These are phyloP conservation scores for Candida krabiensis DNA, from an alignment of 805 yeast genomes.

Conservation along the genomic window DNA sequence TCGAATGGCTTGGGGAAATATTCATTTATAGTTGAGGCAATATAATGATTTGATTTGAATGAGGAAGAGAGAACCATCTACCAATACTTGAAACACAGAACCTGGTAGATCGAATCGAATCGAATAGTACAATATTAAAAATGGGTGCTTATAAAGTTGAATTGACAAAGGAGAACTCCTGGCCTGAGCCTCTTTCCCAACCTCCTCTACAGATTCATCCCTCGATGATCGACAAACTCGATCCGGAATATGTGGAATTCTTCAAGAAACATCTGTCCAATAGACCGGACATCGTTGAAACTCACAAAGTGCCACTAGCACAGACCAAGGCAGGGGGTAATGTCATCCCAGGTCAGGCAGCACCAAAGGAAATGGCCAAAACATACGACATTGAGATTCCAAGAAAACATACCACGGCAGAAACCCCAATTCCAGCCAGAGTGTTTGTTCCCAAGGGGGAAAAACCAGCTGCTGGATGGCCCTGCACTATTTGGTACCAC, in stretches of 20 bases:
- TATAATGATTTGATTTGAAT: too few relatives aligned
- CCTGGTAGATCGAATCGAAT: slow-evolving; percentile 49
- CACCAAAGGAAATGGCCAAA: slow-evolving; percentile 21
- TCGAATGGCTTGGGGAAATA: too few relatives aligned
- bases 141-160: slow-evolving; percentile 11
- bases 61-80: too few relatives aligned
- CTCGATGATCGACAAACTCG: slow-evolving; percentile 14
- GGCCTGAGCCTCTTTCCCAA: slow-evolving; percentile 22
- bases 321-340: slow-evolving; percentile 16
- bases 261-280: slow-evolving; percentile 15
- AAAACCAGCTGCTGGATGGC: slow-evolving; percentile 23
- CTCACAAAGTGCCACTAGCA: slow-evolving; percentile 20
- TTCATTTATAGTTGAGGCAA: too few relatives aligned
- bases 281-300: slow-evolving; percentile 18
- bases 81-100: slow-evolving; percentile 35
- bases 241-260: slow-evolving; percentile 22
- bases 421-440: slow-evolving; percentile 24
- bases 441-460: slow-evolving; percentile 31
- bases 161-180: slow-evolving; percentile 22
- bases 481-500: slow-evolving; percentile 34
- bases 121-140: too few relatives aligned
- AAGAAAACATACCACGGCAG: slow-evolving; percentile 32
- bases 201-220: slow-evolving; percentile 32
- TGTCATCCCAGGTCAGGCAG: slow-evolving; percentile 31
- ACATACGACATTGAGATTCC: slow-evolving; percentile 20